Percentiles rank a stretch among this genome's conserved stretches.
phyloP scores from a whole-genome alignment of 805 yeast genomes.

The Zygoascus ofunaensis region DNA sequence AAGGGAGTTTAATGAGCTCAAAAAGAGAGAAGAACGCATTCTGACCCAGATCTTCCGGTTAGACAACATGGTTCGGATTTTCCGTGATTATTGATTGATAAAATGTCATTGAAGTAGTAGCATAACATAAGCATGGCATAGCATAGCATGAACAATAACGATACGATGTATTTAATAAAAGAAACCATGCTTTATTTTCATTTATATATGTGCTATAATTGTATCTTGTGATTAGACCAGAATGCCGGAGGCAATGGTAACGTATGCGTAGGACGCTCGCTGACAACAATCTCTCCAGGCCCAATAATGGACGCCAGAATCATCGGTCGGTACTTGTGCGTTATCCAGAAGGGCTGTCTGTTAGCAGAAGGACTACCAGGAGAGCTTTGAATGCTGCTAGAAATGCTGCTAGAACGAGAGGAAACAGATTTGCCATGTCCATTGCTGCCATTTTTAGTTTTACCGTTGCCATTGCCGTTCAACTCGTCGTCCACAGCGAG shows the following conservation, averaged over 20 bases:
- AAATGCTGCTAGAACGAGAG: not conserved
- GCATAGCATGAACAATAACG: too few species aligned
- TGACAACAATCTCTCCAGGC: slow-evolving; percentile 51
- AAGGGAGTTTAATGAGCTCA: slow-evolving; percentile 52
- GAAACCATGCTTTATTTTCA: not conserved
- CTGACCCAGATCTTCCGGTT: slow-evolving; percentile 26
- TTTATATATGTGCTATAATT: slow-evolving; percentile 6
- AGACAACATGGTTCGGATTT: slow-evolving; percentile 31
- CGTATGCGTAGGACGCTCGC: slow-evolving; percentile 65
- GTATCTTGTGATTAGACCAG: slow-evolving; percentile 28
- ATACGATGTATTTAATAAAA: not conserved
- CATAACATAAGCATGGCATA: too few species aligned
- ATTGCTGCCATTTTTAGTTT: slow-evolving; percentile 4
- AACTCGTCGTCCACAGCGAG: slow-evolving; percentile 17
- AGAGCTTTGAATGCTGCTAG: not conserved
- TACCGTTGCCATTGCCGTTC: slow-evolving; percentile 14
- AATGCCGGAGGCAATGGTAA: slow-evolving; percentile 31
- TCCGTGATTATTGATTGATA: slow-evolving; percentile 28
- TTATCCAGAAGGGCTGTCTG: slow-evolving; percentile 54
- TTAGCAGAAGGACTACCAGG: slow-evolving; percentile 4
- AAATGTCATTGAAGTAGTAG: too few species aligned
- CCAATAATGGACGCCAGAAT: slow-evolving; percentile 51
- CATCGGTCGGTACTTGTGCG: slow-evolving; percentile 66
- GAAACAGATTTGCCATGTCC: too few species aligned
- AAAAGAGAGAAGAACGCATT: slow-evolving; percentile 26